Evolutionary conservation across 164 flowering plant genomes (phyloP), one percentile per base, ranked within the genome.

Genomic region (Protea cynaroides): DNA sequence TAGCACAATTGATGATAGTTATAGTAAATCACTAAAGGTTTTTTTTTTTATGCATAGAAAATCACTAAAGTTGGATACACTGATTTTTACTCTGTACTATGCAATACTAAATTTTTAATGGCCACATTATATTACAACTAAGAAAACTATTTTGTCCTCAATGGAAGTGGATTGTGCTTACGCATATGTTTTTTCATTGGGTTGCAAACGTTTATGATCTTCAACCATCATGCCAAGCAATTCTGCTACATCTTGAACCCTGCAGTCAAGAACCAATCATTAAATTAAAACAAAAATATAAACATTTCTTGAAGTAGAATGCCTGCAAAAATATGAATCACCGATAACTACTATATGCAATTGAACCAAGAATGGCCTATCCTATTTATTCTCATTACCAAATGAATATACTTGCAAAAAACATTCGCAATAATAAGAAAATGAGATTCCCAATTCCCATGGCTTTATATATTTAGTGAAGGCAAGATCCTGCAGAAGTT

Each of bases 181-280:
- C 97, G 87, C 93, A 75, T 94, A 81, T 63, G 97, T 94, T 72
- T 75, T 91, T 70, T 84, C 74, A 79, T 94, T 89, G 43, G 99
- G 99, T 63, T 91, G 99, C 78, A 91, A 36, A 22, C 97, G 86
- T 65, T 89, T 89, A 80, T 91, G 85, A 67, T 82, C 87, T 78
- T 94, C 97, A 76, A 94, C 89, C 99, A 94, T 91, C 99, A 94
- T 86, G 62, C 99, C 99, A 59, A 94, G 93, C 68, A 94, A 77
- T 75, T 89, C 97, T 63, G 96, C 90, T 61, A 94, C 97, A 84
- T 94, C 97, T 76, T 87, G 97, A 69, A 89, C 90, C 82, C 99
- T 91, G 70, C 64, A 71, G 58, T 58, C 64, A 74, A 46, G 62
- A 23, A 15, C 24, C 69, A 59, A 65, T 17, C 51, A 36, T 8